Evolutionary conservation across 2,329 filamentous ascomycete species (phyloP), one percentile per base, ranked within the genome.

Genomic region (Trichoderma cornu-damae): DNA sequence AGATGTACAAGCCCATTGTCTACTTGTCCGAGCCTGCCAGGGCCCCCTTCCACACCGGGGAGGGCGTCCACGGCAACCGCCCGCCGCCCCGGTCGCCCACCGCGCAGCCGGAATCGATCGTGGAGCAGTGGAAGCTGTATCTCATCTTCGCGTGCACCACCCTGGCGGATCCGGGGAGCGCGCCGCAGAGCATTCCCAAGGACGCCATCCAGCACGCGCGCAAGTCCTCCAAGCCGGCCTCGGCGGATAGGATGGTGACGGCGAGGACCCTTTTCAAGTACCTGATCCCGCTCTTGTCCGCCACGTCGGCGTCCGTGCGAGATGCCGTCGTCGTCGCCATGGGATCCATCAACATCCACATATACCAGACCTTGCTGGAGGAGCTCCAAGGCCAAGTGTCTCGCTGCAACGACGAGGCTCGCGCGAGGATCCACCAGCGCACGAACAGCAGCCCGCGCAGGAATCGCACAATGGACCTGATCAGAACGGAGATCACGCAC

Each of bases 51-150:
- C 83, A 88, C 61, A 84, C 81, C 16, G 82, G 86, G 48, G 75
- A 80, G 6, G 49, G 47, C 4, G 77, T 78, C 26, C 40, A 55
- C 66, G 78, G 75, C 66, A 78, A 75, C 26, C 76, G 80, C 20
- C 69, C 76, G 20, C 71, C 74, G 1, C 74, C 71, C 63, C 78
- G 84, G 67, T 82, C 80, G 59, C 85, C 81, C 59, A 87, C 84
- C 2, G 86, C 87, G 1, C 88, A 91, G 16, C 89, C 92, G 0
- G 91, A 96, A 65, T 85, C 96, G 20, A 79, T 96, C 58, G 85
- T 99, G 59, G 95, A 97, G 71, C 94, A 99, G 69, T 99, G 93
- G 93, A 97, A 96, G 72, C 77, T 97, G 2, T 97, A 97, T 70
- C 79, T 99, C 24, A 92, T 96, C 56, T 96, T 99, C 74, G 94